Base-by-base conservation (phyloP, 2,329 filamentous ascomycete genomes). In the Teratosphaeria epicoccoides region DNA sequence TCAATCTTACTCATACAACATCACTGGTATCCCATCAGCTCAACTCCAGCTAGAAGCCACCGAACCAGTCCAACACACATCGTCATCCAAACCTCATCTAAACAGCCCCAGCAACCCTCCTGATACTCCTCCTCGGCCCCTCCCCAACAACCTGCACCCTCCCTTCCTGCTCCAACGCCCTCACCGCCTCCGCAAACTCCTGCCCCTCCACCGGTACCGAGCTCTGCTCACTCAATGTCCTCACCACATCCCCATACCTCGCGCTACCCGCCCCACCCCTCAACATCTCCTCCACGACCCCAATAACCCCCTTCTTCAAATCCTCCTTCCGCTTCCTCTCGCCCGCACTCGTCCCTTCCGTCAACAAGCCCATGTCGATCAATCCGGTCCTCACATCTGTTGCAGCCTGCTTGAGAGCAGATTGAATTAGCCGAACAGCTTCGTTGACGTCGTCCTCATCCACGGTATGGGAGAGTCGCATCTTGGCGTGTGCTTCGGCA, bases 331-430 rank as follows among this genome's bases (percentile, higher is more conserved):
- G 77, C 66, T 87, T 83, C 48, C 93, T 78, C 68, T 97, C 93
- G n/a, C 83, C 83, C 0, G 88, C 83, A 61, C 85, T 89, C 2
- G 88, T 94, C n/a, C 93, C 93, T 66, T 97, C 93, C 0, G 90
- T 96, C 56, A 98, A 76, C 47, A 98, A 75, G 51, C 87, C 86
- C 93, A 98, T 97, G 67, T 98, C 93, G 63, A 98, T 97, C 52
- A 95, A 78, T 51, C 93, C 93, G 0, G 84, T 88, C 61, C 95
- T 79, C 0, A 88, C 75, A 67, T 98, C 94, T 0, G 94, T 98
- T n/a, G 93, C 93, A 0, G 91, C 88, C 58, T 95, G 94, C 76
- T 97, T 97, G 65, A 98, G 81, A 1, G 94, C 93, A 0, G 84
- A 87, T 64, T 91, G 88, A 70, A 98, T 98, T 43, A 98, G 77